These are phyloP conservation scores for Gossypioides kirkii DNA, from an alignment of 345 rosid species.

Conservation along the genomic window DNA sequence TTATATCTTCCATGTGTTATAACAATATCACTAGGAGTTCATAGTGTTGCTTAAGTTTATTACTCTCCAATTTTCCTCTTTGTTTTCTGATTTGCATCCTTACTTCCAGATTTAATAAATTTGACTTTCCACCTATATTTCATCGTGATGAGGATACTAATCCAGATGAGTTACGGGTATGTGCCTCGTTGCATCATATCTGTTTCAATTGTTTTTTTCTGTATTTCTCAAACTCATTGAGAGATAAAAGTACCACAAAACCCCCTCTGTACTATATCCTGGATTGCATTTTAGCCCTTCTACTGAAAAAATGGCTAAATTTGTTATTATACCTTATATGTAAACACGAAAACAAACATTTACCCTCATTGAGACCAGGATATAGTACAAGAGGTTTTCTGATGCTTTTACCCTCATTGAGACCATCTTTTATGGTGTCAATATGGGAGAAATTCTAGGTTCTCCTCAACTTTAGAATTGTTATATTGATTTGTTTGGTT, in stretches of 20 bases:
- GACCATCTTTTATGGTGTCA: not conserved
- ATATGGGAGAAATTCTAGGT: not conserved
- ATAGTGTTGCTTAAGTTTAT: slow-evolving; percentile 8
- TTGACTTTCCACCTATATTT: slow-evolving; percentile 86
- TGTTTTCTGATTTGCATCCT: slow-evolving; percentile 6
- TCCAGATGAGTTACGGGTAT: slow-evolving; percentile 75
- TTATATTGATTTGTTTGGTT: not conserved
- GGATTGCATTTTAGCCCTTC: too few relatives aligned
- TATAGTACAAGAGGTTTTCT: too few relatives aligned
- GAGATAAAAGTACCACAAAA: not conserved
- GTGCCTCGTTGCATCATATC: slow-evolving; percentile 20
- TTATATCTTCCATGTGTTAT: slow-evolving; percentile 5
- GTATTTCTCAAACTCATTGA: not conserved
- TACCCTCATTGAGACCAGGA: not conserved
- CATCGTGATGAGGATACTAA: slow-evolving; percentile 73
- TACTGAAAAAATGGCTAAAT: too few relatives aligned
- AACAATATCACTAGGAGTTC: slow-evolving; percentile 15
- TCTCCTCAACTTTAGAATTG: not conserved
- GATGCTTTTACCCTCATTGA: not conserved
- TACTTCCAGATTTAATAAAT: slow-evolving; percentile 74
- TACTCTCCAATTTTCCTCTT: not conserved
- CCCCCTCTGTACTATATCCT: too few relatives aligned
- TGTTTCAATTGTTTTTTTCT: not conserved
- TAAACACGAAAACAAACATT: too few relatives aligned
- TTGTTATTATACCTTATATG: too few relatives aligned